These are phyloP conservation scores for Colletotrichum zoysiae DNA, from an alignment of 2,329 filamentous ascomycete genomes.

Conservation along the genomic window DNA sequence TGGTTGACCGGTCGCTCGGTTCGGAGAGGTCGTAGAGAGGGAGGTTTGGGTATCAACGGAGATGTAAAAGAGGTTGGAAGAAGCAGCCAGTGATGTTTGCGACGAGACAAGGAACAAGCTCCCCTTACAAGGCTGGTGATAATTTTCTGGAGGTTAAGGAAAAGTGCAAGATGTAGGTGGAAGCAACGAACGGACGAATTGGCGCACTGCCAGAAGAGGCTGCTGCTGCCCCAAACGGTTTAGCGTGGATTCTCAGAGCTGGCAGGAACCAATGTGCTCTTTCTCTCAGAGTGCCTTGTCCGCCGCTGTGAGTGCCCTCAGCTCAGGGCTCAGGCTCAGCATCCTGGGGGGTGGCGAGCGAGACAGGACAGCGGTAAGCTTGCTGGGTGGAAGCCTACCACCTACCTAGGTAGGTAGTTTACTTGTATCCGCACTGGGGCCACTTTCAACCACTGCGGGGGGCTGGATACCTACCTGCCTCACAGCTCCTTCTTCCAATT, in stretches of 20 bases:
- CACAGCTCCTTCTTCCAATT: constrained; percentile 16
- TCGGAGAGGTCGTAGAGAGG: constrained; percentile 26
- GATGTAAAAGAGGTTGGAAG: constrained; percentile 39
- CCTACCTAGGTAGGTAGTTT: background rate
- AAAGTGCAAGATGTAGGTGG: constrained; percentile 41
- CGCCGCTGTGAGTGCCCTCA: background rate
- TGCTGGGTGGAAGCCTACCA: background rate
- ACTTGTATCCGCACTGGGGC: background rate
- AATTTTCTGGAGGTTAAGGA: constrained; percentile 43
- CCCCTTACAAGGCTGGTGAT: constrained; percentile 44
- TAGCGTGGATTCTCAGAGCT: constrained; percentile 26
- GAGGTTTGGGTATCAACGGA: constrained; percentile 43
- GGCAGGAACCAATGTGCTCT: constrained; percentile 36
- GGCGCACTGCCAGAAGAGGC: constrained; percentile 41
- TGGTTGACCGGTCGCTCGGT: constrained; percentile 31
- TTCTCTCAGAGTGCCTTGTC: constrained; percentile 30
- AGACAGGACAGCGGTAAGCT: constrained; percentile 17
- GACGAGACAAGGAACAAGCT: constrained; percentile 41
- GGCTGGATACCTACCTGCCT: constrained; percentile 26
- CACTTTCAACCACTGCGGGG: constrained; percentile 30
- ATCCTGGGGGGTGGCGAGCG: background rate
- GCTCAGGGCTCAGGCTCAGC: background rate
- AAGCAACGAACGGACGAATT: constrained; percentile 43
- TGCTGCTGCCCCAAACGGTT: constrained; percentile 33
- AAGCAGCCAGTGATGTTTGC: constrained; percentile 42